Base-by-base conservation (phyloP, 2,329 filamentous ascomycete genomes). In the Colletotrichum horii region DNA sequence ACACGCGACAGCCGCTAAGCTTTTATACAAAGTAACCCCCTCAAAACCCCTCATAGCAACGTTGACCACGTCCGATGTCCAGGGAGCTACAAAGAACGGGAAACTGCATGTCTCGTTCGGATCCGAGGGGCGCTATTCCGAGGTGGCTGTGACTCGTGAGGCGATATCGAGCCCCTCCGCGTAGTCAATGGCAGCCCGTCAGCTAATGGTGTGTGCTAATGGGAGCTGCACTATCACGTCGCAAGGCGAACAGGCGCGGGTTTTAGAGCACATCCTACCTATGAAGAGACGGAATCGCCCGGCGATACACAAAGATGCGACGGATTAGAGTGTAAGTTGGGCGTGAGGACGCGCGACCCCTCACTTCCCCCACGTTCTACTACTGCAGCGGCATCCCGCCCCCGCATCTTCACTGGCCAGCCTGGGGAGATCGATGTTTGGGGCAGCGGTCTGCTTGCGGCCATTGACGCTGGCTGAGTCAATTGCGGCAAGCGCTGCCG, bases 281-380 rank as follows among this genome's bases (percentile, higher is more conserved):
- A 77, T 76, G 58, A 62, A 43, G 38, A 34, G n/a, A 19, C 34
- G 52, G 52, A 34, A 65, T 48, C n/a, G 19, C 19, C 58, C n/a
- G n/a, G 68, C 71, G 62, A 72, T 62, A 71, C 28, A 56, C 58
- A 61, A 26, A 69, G 48, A 76, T 77, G 68, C 64, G 67, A 77
- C 70, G 48, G 62, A 66, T 60, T 71, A 66, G 73, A 30, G 70
- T 75, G 70, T 38, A n/a, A 75, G 56, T 68, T 38, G 38, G 55
- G 75, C 43, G 52, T 32, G 48, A 75, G 43, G 58, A 34, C 62
- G 43, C 22, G 34, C 22, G 36, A 80, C 79, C 79, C 79, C 79
- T 79, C 77, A 79, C 62, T 77, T 81, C 81, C 82, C 81, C 82
- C 81, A 83, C 81, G 81, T 82, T 82, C 77, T 69, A 70, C 79